Evolutionary conservation across 2,329 filamentous ascomycete species (phyloP).

Genomic region (Paecilomyces formosus): DNA sequence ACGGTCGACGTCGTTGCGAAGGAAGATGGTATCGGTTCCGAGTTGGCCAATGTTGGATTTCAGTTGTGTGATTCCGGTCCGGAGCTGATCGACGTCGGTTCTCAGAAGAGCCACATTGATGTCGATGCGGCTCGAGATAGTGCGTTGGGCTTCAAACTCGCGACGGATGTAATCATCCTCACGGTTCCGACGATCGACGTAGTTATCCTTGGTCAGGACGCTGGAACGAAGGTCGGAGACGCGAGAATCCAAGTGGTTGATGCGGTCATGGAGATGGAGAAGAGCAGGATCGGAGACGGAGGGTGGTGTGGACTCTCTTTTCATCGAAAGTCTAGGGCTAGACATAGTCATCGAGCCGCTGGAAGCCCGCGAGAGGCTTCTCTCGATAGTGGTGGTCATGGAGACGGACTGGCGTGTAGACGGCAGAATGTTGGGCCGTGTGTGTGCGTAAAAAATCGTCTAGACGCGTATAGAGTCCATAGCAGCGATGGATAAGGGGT

Average conservation of each 20-base stretch:
- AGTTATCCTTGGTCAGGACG: constrained; percentile 31
- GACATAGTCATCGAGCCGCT: constrained; percentile 29
- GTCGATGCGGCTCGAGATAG: constrained; percentile 29
- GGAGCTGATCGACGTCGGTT: constrained; percentile 29
- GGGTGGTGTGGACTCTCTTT: constrained; percentile 27
- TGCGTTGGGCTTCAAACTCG: constrained; percentile 29
- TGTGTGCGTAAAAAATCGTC: neutral
- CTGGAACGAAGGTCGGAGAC: constrained; percentile 29
- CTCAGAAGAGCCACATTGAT: constrained; percentile 25
- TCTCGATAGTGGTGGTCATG: constrained; percentile 29
- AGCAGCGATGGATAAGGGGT: neutral
- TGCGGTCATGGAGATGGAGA: constrained; percentile 29
- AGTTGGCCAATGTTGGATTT: constrained; percentile 24
- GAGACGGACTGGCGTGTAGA: constrained; percentile 6
- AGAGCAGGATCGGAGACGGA: constrained; percentile 26
- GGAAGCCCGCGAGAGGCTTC: constrained; percentile 29
- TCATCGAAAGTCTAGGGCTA: constrained; percentile 26
- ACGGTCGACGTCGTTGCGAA: constrained; percentile 29
- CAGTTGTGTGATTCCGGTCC: constrained; percentile 26
- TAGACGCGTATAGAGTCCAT: neutral
- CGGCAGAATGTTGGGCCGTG: neutral
- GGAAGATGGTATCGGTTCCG: constrained; percentile 25
- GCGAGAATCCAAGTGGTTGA: constrained; percentile 30
- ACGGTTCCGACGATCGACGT: constrained; percentile 31
- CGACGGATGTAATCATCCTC: constrained; percentile 32